phyloP scores from a whole-genome alignment of 805 yeast species.

The Schizosaccharomyces lindneri region DNA sequence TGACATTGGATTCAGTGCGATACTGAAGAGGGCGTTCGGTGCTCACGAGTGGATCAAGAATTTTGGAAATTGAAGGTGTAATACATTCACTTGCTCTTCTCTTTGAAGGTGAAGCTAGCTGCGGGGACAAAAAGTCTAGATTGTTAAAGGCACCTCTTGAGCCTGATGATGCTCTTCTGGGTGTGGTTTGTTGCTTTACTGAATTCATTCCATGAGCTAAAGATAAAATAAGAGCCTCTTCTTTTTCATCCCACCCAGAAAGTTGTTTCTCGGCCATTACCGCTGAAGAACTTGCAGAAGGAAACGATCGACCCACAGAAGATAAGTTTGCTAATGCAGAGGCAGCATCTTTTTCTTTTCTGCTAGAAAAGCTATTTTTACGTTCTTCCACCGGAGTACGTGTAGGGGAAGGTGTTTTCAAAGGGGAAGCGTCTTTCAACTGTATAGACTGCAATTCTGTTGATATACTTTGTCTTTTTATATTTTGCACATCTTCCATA shows the following conservation, averaged over 20 bases:
- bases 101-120: not conserved
- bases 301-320: not conserved
- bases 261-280: not conserved
- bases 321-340: not conserved
- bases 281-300: not conserved
- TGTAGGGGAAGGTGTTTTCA: too few species aligned
- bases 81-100: not conserved
- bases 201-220: not conserved
- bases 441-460: too few species aligned
- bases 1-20: too few species aligned
- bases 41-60: not conserved
- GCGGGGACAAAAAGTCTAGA: not conserved
- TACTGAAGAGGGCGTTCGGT: too few species aligned
- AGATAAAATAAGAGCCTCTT: not conserved
- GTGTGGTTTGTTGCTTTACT: not conserved
- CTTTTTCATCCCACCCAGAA: not conserved
- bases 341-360: not conserved
- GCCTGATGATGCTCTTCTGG: not conserved
- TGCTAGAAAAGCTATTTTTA: not conserved
- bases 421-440: too few species aligned
- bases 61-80: not conserved
- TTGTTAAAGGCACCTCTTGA: not conserved
- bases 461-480: too few species aligned
- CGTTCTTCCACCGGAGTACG: too few species aligned
- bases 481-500: too few species aligned